These are phyloP conservation scores for Cordyceps tenuipes DNA, from an alignment of 2,329 filamentous ascomycete genomes.

Conservation along the genomic window DNA sequence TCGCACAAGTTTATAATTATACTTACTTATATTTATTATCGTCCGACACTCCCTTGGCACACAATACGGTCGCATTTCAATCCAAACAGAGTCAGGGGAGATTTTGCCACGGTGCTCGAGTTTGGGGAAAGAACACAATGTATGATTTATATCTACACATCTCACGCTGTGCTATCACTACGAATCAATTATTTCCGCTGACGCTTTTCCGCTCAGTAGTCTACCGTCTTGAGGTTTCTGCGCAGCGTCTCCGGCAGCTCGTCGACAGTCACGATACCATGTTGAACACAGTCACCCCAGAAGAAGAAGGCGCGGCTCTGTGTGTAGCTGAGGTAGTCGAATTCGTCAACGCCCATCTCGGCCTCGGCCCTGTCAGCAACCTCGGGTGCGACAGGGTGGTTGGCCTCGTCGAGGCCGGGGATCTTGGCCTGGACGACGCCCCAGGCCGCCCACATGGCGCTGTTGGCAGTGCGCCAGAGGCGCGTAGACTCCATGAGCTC, in stretches of 20 bases:
- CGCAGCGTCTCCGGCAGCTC: conserved; percentile 66
- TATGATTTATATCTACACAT: neutral
- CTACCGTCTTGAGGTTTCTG: conserved; percentile 58
- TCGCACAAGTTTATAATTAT: neutral
- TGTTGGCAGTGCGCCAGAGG: conserved; percentile 82
- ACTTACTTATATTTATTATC: neutral
- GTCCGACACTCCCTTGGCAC: too few relatives aligned
- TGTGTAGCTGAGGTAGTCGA: conserved; percentile 88
- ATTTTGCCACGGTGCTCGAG: too few relatives aligned
- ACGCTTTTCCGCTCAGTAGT: conserved; percentile 38
- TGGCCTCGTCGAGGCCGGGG: conserved; percentile 52
- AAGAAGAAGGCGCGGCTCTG: conserved; percentile 89
- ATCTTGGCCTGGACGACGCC: conserved; percentile 92
- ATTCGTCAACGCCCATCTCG: conserved; percentile 61
- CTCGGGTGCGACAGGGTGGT: conserved; percentile 26
- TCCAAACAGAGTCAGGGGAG: too few relatives aligned
- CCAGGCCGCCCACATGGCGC: conserved; percentile 90
- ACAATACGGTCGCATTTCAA: too few relatives aligned
- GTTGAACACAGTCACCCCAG: conserved; percentile 76
- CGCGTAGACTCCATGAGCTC: conserved; percentile 69
- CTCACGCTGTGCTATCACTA: neutral
- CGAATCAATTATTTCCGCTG: neutral
- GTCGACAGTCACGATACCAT: conserved; percentile 66
- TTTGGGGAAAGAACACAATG: neutral
- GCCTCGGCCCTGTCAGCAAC: conserved; percentile 30